Conservation (phyloP, 345 rosid genomes). For the Eucalyptus virginea region DNA sequence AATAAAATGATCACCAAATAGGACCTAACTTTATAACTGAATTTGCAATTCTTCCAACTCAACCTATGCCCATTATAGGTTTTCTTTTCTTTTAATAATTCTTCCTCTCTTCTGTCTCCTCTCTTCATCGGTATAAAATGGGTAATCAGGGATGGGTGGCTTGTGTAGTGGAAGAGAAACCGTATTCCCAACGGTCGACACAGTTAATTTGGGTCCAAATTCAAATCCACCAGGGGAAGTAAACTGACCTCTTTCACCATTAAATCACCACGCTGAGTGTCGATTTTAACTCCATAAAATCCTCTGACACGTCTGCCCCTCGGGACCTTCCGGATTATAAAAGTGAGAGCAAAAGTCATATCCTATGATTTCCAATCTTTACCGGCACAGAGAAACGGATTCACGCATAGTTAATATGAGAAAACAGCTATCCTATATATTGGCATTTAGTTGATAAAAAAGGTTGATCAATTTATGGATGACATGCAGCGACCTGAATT, state of each 20-base stretch:
- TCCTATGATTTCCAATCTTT: neutral
- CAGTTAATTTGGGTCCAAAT: neutral
- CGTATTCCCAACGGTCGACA: neutral
- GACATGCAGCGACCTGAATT: no score
- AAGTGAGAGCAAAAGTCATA: neutral
- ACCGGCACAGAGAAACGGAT: neutral
- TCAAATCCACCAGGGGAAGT: neutral
- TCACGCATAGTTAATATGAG: neutral
- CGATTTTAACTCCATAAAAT: constrained; percentile 2
- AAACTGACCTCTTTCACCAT: constrained; percentile 18
- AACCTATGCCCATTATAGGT: neutral
- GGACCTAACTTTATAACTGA: no score
- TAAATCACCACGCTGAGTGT: neutral
- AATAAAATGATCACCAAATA: no score
- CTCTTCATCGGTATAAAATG: neutral
- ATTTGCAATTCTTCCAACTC: neutral
- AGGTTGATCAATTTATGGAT: no score
- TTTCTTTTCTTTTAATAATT: no score
- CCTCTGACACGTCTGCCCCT: neutral
- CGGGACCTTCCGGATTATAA: neutral
- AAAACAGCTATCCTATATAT: neutral
- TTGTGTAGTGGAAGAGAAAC: neutral
- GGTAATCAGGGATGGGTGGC: neutral
- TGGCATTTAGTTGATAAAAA: no score
- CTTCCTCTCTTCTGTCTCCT: neutral